Evolutionary conservation across 2,329 filamentous ascomycete genomes (phyloP).

Genomic region (Alternaria brassicae): DNA sequence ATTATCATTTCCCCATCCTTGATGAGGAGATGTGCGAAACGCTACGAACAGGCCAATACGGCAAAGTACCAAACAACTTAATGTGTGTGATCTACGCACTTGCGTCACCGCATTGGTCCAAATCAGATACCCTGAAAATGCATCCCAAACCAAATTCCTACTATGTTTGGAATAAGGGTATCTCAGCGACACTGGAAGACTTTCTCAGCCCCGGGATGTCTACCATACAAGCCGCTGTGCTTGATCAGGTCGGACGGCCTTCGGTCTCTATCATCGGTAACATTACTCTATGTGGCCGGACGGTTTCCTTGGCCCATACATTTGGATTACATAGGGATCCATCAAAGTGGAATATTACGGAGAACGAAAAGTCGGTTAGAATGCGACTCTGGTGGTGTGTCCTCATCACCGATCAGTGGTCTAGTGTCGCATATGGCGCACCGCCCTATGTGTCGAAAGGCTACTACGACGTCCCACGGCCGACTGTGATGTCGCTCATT

Average conservation of each 20-base stretch:
- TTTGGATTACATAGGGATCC: slow-evolving; percentile 64
- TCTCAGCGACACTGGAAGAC: slow-evolving; percentile 53
- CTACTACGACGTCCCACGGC: slow-evolving; percentile 64
- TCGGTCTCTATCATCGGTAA: slow-evolving; percentile 55
- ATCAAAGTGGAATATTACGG: slow-evolving; percentile 60
- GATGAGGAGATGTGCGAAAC: slow-evolving; percentile 49
- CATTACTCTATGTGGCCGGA: slow-evolving; percentile 61
- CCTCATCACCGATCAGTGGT: slow-evolving; percentile 64
- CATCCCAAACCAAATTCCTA: slow-evolving; percentile 48
- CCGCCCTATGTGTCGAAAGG: slow-evolving; percentile 61
- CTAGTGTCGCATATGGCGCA: slow-evolving; percentile 63
- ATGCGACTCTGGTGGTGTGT: slow-evolving; percentile 65
- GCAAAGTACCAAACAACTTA: slow-evolving; percentile 46
- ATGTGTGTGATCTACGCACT: slow-evolving; percentile 52
- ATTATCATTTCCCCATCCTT: slow-evolving; percentile 51
- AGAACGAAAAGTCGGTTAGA: slow-evolving; percentile 59
- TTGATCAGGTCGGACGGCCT: slow-evolving; percentile 53
- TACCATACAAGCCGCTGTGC: slow-evolving; percentile 50
- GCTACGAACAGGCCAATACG: slow-evolving; percentile 45
- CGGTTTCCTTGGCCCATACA: slow-evolving; percentile 62
- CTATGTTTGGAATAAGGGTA: slow-evolving; percentile 54
- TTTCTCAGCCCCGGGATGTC: slow-evolving; percentile 52
- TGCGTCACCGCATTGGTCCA: slow-evolving; percentile 48
- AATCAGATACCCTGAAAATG: slow-evolving; percentile 46
- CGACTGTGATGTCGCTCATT: slow-evolving; percentile 54